Evolutionary conservation across 257 asterid genomes (phyloP), one percentile per base, ranked within the genome.

Genomic region (Solanum chilense): DNA sequence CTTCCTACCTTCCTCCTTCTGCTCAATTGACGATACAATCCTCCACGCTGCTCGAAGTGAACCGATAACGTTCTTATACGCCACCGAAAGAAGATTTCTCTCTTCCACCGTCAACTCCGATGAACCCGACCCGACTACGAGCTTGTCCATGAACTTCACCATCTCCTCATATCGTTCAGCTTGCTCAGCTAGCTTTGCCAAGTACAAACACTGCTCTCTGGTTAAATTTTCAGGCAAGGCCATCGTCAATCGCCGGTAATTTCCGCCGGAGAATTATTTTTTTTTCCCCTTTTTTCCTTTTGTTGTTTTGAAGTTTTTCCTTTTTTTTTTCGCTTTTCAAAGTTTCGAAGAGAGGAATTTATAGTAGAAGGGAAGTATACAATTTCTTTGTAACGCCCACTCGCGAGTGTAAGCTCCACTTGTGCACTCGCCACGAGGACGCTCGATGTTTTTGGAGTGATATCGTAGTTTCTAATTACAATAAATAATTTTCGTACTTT

Each of bases 41-140:
- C 94, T 94, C 97, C 97, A 94, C 3, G 94, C 97, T 18, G 95
- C 97, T 29, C 97, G 90, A n/a, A 94, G 93, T 9, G 97, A 94
- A 70, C 97, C 97, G 92, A 94, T 93, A 27, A 94, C 96, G 93
- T 94, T 94, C 90, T 94, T 94, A 93, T 91, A 93, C 15, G 94
- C 95, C 37, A 92, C 97, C 33, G 95, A 94, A 31, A 94, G 93
- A 52, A 92, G 94, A 88, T 94, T 94, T 91, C 97, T 93, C 90
- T 94, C 97, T 89, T 94, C 95, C n/a, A 94, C 89, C 5, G 93
- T 60, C 66, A 94, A 94, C 88, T 94, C 97, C 62, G 93, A 33
- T 52, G 91, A 89, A 39, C 87, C 89, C 10, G 96, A 74, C 69
- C 84, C 76, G 78, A 73, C 66, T 2, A 92, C 96, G 39, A 94